A percentile compares a stretch with the other conserved stretches of the same genome.
Evolutionary conservation across 306 rosid genomes (phyloP).

Genomic region (Castanea sativa): DNA sequence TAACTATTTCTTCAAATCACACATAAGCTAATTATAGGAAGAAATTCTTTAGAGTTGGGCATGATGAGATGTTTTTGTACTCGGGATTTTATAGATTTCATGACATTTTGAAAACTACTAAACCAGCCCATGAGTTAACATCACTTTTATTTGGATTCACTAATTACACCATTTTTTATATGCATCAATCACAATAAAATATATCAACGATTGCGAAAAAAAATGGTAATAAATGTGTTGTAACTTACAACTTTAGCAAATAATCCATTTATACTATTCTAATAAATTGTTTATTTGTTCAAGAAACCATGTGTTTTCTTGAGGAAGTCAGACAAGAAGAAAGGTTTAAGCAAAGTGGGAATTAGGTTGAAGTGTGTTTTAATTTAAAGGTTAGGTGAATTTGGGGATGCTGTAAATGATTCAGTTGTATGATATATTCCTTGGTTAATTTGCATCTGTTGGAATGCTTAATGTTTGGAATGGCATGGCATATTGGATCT

Average conservation of each 20-base stretch:
- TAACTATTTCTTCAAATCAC: too few species aligned
- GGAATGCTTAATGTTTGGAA: background rate
- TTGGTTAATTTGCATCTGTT: background rate
- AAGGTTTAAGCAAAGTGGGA: background rate
- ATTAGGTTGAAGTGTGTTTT: conserved; percentile 19
- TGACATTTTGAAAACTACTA: too few species aligned
- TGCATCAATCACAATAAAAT: too few species aligned
- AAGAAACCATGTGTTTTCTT: conserved; percentile 1
- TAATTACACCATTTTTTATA: too few species aligned
- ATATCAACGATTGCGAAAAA: too few species aligned
- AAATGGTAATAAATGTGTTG: too few species aligned
- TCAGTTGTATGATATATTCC: background rate
- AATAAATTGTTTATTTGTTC: background rate
- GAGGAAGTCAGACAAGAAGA: conserved; percentile 19
- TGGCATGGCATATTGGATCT: conserved; percentile 11
- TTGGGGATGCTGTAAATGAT: background rate
- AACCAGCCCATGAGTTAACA: too few species aligned
- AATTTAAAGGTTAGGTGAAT: conserved; percentile 28
- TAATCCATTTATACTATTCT: background rate
- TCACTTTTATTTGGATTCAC: too few species aligned
- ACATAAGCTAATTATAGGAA: too few species aligned
- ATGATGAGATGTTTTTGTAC: too few species aligned
- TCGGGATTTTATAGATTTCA: too few species aligned
- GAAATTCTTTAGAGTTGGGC: too few species aligned
- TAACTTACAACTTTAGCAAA: background rate